Conservation (phyloP, 202 grass and related monocot species). For the Panicum hallii region DNA sequence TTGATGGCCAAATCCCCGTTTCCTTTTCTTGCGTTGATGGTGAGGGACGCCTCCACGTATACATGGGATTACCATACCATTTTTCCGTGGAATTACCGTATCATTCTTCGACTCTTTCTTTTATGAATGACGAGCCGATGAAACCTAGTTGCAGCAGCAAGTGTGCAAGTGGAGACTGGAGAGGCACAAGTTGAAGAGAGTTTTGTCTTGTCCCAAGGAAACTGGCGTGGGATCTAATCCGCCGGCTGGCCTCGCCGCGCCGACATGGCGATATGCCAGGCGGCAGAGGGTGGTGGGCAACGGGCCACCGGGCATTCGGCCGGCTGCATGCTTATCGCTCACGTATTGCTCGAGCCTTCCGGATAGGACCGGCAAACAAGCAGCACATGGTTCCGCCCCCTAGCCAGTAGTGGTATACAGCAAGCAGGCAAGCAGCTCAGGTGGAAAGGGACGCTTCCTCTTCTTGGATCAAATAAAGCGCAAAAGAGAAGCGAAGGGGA, state of each 20-base stretch:
- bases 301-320: background rate
- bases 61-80: slow-evolving; percentile 10
- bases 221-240: background rate
- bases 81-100: background rate
- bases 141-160: background rate
- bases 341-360: background rate
- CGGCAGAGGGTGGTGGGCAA: slow-evolving; percentile 6
- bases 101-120: background rate
- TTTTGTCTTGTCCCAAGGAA: background rate
- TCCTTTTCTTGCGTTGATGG: slow-evolving; percentile 6
- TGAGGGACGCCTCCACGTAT: slow-evolving; percentile 17
- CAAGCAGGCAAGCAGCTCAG: background rate
- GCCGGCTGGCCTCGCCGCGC: slow-evolving; percentile 7
- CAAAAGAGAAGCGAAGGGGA: background rate
- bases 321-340: background rate
- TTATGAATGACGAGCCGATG: background rate
- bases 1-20: background rate
- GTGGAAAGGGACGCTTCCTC: too few species aligned
- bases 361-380: background rate
- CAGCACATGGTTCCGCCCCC: slow-evolving; percentile 10
- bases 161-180: slow-evolving; percentile 14
- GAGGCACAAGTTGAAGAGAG: background rate
- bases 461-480: background rate
- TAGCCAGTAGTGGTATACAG: background rate
- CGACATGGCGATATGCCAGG: slow-evolving; percentile 38